Base-by-base conservation (phyloP, 176 grass and related monocot species). In the Dendrocalamus sinicus region DNA sequence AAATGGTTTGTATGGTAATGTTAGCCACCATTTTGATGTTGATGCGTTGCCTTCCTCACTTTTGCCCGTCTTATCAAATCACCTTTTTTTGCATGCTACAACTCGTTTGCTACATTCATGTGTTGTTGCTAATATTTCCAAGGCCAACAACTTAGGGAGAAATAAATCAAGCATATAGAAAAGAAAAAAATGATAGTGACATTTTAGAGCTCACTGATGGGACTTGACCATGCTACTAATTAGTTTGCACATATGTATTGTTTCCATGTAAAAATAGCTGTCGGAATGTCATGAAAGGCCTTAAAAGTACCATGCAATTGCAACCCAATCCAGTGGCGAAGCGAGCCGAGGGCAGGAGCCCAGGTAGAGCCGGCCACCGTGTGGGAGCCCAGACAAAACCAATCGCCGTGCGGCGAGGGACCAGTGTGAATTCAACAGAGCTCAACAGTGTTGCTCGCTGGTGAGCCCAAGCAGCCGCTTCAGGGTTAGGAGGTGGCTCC, bases 21-120 rank as follows among this genome's bases (percentile, higher is more conserved):
- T 66, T 75, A 75, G 23, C 72, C 72, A 76, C 30, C 61, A 40
- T 76, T 72, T 53, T 14, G 59, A 84, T 54, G 46, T 65, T 54
- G 82, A 76, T 67, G 45, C 12, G 16, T 15, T 8, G 22, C 20
- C 82, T 67, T 76, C 30, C 72, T 67, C 32, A 43, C 30, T 60
- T 26, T 65, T 7, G 17, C 17, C 17, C 9, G 9, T 8, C 30
- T 40, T 24, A 39, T 64, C 70, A 64, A 20, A 12, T 83, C 19
- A 50, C 79, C 32, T 81, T 7, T 20, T 51, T 81, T 58, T 59
- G 11, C 54, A 15, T 14, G 54, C 37, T 9, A 17, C 30, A 19
- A 47, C 69, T 72, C 43, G 15, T 28, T 26, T 17, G 40, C 59
- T 26, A 19, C 12, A 19, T 58, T n/a, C 48, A 52, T 81, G 32